Evolutionary conservation across 495 filamentous ascomycete genomes (phyloP).

Genomic region (Penicillium verhagenii): DNA sequence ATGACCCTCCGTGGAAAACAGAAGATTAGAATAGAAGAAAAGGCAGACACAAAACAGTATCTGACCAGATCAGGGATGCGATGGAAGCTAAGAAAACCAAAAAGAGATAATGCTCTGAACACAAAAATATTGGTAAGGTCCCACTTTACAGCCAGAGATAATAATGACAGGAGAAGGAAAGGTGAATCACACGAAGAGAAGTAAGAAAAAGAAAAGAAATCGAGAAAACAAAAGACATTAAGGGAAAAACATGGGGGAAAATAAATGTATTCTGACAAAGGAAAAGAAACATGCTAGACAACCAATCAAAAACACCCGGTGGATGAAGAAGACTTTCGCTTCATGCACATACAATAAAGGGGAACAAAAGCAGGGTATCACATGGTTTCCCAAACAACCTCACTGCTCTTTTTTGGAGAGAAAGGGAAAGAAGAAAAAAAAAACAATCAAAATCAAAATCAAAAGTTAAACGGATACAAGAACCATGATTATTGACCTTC

Average conservation of each 20-base stretch:
- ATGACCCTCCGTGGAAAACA: slow-evolving; percentile 24
- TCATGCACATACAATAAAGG: slow-evolving; percentile 37
- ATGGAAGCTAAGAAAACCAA: slow-evolving; percentile 3
- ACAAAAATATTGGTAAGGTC: slow-evolving; percentile 15
- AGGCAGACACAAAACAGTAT: neutral
- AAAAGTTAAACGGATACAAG: neutral
- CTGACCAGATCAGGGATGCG: neutral
- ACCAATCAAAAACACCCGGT: slow-evolving; percentile 29
- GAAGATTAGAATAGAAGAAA: slow-evolving; percentile 11
- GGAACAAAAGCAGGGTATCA: slow-evolving; percentile 47
- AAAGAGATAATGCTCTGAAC: slow-evolving; percentile 20
- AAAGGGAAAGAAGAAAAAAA: slow-evolving; percentile 13
- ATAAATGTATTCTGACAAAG: slow-evolving; percentile 37
- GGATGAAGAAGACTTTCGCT: slow-evolving; percentile 32
- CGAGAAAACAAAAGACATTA: slow-evolving; percentile 26
- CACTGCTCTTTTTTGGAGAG: slow-evolving; percentile 31
- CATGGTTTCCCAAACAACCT: slow-evolving; percentile 45
- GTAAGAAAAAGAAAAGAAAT: slow-evolving; percentile 10
- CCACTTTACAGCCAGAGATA: slow-evolving; percentile 46
- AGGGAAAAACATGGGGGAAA: slow-evolving; percentile 3
- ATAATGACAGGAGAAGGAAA: slow-evolving; percentile 40
- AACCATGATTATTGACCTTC: slow-evolving; percentile 46
- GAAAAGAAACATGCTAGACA: slow-evolving; percentile 40
- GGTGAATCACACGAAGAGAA: slow-evolving; percentile 21
- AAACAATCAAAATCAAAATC: neutral